Evolutionary conservation across 306 rosid genomes (phyloP).

Genomic region (Cyamopsis tetragonoloba): DNA sequence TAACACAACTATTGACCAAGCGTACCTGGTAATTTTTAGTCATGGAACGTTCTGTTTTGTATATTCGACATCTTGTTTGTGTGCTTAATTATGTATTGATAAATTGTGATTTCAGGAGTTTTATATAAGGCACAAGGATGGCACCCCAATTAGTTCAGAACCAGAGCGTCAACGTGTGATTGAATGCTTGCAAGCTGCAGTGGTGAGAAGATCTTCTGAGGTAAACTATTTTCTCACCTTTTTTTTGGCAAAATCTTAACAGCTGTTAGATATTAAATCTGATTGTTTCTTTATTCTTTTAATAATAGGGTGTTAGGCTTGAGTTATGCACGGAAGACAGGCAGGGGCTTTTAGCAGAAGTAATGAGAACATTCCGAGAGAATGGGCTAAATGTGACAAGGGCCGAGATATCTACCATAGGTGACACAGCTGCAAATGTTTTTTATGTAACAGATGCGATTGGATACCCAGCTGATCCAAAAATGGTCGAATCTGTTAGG

Average conservation of each 20-base stretch:
- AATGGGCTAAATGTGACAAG: constrained; percentile 80
- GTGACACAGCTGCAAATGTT: constrained; percentile 48
- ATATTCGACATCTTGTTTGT: background rate
- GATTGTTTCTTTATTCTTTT: background rate
- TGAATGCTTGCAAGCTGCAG: constrained; percentile 82
- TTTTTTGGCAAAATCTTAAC: background rate
- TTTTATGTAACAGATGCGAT: constrained; percentile 77
- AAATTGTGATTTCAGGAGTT: constrained; percentile 59
- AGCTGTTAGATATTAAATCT: background rate
- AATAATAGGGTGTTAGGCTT: constrained; percentile 73
- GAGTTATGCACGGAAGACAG: constrained; percentile 58
- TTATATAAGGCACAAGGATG: constrained; percentile 82
- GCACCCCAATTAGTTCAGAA: constrained; percentile 93
- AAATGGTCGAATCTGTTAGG: constrained; percentile 65
- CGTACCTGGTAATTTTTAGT: constrained; percentile 49
- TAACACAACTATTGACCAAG: constrained; percentile 55
- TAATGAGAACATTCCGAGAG: constrained; percentile 87
- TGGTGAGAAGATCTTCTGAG: constrained; percentile 73
- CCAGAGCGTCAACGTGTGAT: constrained; percentile 87
- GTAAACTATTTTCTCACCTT: constrained; percentile 27
- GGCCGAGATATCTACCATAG: constrained; percentile 72
- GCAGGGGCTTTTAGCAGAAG: constrained; percentile 71
- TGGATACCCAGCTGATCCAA: constrained; percentile 60
- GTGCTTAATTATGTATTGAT: background rate
- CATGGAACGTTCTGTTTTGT: background rate